A percentile compares a stretch with the other conserved stretches of the same genome.
These are phyloP conservation scores for Syzygium malaccense DNA, from an alignment of 441 rosid genomes.

Conservation along the genomic window DNA sequence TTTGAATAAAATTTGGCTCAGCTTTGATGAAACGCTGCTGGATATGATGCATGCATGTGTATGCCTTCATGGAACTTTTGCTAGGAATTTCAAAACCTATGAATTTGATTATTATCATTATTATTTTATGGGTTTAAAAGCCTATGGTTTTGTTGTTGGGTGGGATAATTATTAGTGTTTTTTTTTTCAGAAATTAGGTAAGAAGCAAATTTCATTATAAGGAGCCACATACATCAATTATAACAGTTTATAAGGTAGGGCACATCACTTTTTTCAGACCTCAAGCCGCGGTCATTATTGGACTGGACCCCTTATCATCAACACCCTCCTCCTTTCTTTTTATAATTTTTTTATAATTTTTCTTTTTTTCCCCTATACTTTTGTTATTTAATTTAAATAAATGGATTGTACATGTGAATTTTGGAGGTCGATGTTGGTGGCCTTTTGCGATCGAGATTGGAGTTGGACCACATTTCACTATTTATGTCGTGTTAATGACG, in stretches of 20 bases:
- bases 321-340: not conserved
- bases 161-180: not conserved
- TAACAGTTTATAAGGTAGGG: not conserved
- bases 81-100: not conserved
- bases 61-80: not conserved
- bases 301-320: not conserved
- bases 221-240: not conserved
- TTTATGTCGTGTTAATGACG: not conserved
- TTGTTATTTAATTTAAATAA: not conserved
- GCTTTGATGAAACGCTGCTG: not conserved
- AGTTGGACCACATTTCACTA: not conserved
- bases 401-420: not conserved
- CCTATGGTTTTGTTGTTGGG: not conserved
- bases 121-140: not conserved
- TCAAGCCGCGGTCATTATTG: not conserved
- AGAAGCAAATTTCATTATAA: not conserved
- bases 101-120: not conserved
- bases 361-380: rapidly evolving
- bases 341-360: rapidly evolving
- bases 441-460: not conserved
- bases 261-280: not conserved
- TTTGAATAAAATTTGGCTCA: not conserved
- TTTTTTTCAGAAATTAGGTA: not conserved
- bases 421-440: not conserved
- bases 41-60: not conserved